Percentiles rank a stretch among this genome's conserved stretches.
phyloP scores from a whole-genome alignment of 2,329 filamentous ascomycete species.

The Exophiala sideris region DNA sequence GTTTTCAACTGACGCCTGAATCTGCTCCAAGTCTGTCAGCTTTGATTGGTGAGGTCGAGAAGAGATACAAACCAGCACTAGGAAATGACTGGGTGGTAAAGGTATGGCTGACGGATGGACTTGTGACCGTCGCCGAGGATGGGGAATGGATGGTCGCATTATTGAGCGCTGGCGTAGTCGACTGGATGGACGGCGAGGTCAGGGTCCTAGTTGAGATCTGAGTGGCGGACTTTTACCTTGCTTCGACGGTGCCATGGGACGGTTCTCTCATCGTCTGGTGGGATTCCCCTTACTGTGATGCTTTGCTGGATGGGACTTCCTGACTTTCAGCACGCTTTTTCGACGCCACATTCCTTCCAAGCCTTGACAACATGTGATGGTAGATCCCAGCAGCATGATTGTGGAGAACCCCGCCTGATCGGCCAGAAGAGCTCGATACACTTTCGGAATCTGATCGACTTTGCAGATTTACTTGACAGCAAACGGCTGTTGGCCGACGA shows the following conservation, averaged over 20 bases:
- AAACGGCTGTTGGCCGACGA: not conserved
- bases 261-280: not conserved
- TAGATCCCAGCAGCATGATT: not conserved
- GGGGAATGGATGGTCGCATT: conserved; percentile 45
- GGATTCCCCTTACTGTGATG: not conserved
- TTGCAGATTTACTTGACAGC: not conserved
- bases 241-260: not conserved
- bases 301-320: not conserved
- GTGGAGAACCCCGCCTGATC: not conserved
- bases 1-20: conserved; percentile 23
- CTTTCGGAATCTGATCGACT: not conserved
- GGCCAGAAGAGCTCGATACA: not conserved
- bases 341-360: not conserved
- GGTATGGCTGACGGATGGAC: conserved; percentile 42
- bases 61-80: conserved; percentile 14
- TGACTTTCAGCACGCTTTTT: not conserved
- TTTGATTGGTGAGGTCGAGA: conserved; percentile 21
- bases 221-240: not conserved
- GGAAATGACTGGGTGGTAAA: conserved; percentile 29
- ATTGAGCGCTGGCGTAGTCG: conserved; percentile 41
- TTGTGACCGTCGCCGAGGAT: conserved; percentile 38
- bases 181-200: conserved; percentile 48
- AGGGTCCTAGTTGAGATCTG: conserved; percentile 41
- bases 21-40: conserved; percentile 18
- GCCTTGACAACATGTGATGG: not conserved